Percentiles rank a stretch among this genome's conserved stretches.
Conservation (phyloP, 495 filamentous ascomycete genomes). For the Bombardia bombarda region DNA sequence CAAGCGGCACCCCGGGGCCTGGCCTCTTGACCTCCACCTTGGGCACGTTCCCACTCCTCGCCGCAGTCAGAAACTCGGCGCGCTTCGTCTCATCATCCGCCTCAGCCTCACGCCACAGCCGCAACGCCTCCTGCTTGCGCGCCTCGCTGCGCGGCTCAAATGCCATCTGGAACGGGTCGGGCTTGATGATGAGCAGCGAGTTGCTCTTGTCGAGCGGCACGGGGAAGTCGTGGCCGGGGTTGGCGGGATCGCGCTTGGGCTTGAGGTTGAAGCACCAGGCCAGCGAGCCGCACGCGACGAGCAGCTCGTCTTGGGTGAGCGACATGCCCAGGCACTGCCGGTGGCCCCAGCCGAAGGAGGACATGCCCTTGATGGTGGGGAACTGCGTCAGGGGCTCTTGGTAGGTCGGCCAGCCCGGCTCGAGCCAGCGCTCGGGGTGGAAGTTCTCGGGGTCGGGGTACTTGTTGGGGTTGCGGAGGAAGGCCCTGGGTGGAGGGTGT, state of each 20-base stretch:
- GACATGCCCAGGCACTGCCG: conserved; percentile 50
- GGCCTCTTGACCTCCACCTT: not conserved
- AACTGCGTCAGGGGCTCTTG: conserved; percentile 36
- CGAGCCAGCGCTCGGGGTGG: conserved; percentile 42
- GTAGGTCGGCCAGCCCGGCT: conserved; percentile 45
- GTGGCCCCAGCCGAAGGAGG: conserved; percentile 53
- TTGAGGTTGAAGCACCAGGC: conserved; percentile 44
- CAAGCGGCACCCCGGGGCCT: conserved; percentile 3
- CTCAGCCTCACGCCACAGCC: conserved; percentile 15
- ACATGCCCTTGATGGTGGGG: conserved; percentile 37
- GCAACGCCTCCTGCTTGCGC: conserved; percentile 22
- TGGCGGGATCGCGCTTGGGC: conserved; percentile 23
- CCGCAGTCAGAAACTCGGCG: conserved; percentile 15
- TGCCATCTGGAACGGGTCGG: conserved; percentile 32
- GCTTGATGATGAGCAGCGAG: conserved; percentile 35
- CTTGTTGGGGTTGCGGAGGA: conserved; percentile 32
- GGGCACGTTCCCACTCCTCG: not conserved
- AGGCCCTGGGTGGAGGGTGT: conserved; percentile 22
- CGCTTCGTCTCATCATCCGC: conserved; percentile 15
- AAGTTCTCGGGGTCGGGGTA: conserved; percentile 45
- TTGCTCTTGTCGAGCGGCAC: conserved; percentile 36
- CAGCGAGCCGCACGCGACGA: conserved; percentile 36
- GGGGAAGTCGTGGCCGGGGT: conserved; percentile 23
- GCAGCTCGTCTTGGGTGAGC: conserved; percentile 37
- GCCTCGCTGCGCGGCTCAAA: conserved; percentile 31